Conservation (phyloP, 116 monocot species). For the Phalaenopsis hybrid region DNA sequence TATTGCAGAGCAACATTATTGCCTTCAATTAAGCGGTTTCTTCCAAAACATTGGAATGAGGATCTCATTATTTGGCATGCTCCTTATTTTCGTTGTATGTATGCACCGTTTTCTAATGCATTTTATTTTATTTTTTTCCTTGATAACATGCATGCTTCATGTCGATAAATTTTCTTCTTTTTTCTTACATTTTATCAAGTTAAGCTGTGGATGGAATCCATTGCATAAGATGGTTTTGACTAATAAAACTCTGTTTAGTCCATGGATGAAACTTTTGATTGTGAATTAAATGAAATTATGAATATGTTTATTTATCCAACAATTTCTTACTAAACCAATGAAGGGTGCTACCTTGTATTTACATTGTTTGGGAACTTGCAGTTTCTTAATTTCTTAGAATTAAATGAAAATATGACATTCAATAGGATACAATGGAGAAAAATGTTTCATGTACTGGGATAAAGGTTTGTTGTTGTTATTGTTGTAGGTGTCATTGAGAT, state of each 20-base stretch:
- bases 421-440: too few relatives aligned
- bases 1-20: constrained; percentile 78
- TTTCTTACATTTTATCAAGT: background rate
- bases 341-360: background rate
- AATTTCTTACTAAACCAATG: background rate
- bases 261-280: background rate
- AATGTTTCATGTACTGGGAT: too few relatives aligned
- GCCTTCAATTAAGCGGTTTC: constrained; percentile 81
- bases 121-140: background rate
- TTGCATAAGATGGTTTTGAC: background rate
- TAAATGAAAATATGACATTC: too few relatives aligned
- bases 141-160: background rate
- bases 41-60: constrained; percentile 78
- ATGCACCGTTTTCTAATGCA: background rate
- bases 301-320: background rate
- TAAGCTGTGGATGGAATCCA: background rate
- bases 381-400: background rate
- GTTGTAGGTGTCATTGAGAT: background rate
- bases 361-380: background rate
- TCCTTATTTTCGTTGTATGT: constrained; percentile 77
- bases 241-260: background rate
- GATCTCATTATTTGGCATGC: constrained; percentile 55
- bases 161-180: background rate
- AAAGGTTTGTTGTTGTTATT: background rate
- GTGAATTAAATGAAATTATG: background rate